phyloP scores from a whole-genome alignment of 352 stramenopile species.

The Phytopythium helicoides region DNA sequence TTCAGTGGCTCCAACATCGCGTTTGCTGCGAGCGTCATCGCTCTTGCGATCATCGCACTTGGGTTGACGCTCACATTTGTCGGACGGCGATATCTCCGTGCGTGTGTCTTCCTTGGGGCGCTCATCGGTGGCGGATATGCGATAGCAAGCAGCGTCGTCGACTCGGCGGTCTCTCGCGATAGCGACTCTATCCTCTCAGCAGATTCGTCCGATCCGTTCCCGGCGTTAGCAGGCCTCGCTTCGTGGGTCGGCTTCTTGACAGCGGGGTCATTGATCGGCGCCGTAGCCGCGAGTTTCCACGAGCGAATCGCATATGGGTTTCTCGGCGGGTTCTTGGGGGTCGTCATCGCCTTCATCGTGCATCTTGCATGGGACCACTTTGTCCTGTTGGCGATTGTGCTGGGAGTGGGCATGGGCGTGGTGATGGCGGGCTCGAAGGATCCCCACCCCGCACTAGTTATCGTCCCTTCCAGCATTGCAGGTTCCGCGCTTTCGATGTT shows the following conservation, averaged over 20 bases:
- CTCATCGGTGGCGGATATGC: not conserved
- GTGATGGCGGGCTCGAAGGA: not conserved
- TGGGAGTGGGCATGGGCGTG: not conserved
- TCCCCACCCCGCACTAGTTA: not conserved
- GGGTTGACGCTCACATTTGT: not conserved
- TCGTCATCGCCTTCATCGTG: slow-evolving; percentile 4
- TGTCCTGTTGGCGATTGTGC: slow-evolving; percentile 1
- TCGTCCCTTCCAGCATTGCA: slow-evolving; percentile 4
- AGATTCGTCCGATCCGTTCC: not conserved
- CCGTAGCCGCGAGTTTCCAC: not conserved
- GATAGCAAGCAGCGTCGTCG: slow-evolving; percentile 3
- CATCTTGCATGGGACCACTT: slow-evolving; percentile 8
- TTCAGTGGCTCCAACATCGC: not conserved
- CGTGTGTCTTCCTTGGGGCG: slow-evolving; percentile 3
- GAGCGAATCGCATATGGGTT: not conserved
- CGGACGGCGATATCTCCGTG: slow-evolving; percentile 1
- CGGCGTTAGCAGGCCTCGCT: slow-evolving; percentile 1
- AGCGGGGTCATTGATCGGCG: not conserved
- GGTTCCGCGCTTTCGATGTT: slow-evolving; percentile 1
- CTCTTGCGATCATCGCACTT: not conserved
- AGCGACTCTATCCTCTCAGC: not conserved
- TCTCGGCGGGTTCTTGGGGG: slow-evolving; percentile 4
- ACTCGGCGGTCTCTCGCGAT: not conserved
- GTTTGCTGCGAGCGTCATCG: not conserved
- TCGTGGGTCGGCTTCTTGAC: slow-evolving; percentile 5